These are phyloP conservation scores for Cornus florida DNA, from an alignment of 148 eudicot genomes.

Conservation along the genomic window DNA sequence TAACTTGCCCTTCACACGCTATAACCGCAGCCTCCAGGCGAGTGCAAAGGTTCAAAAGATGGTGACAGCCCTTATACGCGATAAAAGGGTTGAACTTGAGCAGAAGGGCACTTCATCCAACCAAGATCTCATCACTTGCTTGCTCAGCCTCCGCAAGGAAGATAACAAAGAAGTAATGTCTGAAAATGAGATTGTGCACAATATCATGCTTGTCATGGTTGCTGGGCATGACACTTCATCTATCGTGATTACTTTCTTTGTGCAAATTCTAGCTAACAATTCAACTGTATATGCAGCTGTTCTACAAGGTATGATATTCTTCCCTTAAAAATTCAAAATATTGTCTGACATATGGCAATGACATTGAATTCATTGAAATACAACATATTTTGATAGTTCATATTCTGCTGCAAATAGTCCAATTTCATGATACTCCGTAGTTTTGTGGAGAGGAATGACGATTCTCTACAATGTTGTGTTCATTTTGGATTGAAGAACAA, in stretches of 20 bases:
- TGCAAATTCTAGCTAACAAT: conserved; percentile 31
- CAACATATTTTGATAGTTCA: background rate
- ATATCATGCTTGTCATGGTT: conserved; percentile 39
- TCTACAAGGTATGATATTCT: conserved; percentile 31
- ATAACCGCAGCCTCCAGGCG: conserved; percentile 35
- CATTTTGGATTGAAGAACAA: conserved; percentile 35
- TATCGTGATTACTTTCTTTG: conserved; percentile 34
- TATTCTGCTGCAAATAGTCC: background rate
- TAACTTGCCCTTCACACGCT: conserved; percentile 46
- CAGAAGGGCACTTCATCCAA: conserved; percentile 23
- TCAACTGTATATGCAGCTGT: conserved; percentile 20
- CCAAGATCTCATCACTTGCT: conserved; percentile 43
- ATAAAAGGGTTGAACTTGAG: conserved; percentile 33
- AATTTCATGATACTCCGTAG: too few relatives aligned
- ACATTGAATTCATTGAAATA: background rate
- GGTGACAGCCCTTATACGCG: conserved; percentile 25
- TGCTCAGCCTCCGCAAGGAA: conserved; percentile 29
- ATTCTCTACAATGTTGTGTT: background rate
- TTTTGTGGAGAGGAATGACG: background rate
- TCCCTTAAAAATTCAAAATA: background rate
- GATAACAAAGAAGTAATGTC: conserved; percentile 23
- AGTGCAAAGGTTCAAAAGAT: conserved; percentile 26
- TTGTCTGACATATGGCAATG: background rate
- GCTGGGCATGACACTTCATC: conserved; percentile 52
- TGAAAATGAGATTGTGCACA: conserved; percentile 47